These are phyloP conservation scores for Hortaea werneckii DNA, from an alignment of 2,329 filamentous ascomycete species.

Conservation along the genomic window DNA sequence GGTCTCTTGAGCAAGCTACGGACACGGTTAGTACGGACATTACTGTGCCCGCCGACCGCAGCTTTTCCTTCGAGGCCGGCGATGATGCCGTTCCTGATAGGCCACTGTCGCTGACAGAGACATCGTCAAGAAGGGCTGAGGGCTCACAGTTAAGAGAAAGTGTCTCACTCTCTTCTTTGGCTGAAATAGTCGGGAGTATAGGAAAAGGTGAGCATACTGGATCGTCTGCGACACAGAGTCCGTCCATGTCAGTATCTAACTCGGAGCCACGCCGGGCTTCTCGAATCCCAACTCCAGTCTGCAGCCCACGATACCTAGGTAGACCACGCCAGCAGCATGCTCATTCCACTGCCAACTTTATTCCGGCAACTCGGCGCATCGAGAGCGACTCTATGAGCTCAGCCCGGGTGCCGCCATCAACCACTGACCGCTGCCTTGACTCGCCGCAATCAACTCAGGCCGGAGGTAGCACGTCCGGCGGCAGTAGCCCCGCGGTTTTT, in stretches of 20 bases:
- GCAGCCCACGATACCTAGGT: slow-evolving; percentile 19
- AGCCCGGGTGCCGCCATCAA: neutral
- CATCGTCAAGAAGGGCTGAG: no score
- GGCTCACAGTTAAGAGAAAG: slow-evolving; percentile 9
- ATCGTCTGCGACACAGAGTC: slow-evolving; percentile 16
- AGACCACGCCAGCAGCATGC: slow-evolving; percentile 30
- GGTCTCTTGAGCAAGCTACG: slow-evolving; percentile 21
- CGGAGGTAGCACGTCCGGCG: neutral
- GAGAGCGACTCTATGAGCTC: neutral
- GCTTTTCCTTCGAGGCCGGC: slow-evolving; percentile 36
- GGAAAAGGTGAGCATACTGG: neutral
- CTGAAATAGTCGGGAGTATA: neutral
- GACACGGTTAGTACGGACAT: slow-evolving; percentile 15
- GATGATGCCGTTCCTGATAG: slow-evolving; percentile 26
- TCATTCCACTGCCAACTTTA: slow-evolving; percentile 28
- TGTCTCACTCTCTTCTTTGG: slow-evolving; percentile 12
- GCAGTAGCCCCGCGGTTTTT: neutral
- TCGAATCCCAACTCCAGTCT: slow-evolving; percentile 36
- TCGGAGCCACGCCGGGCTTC: slow-evolving; percentile 15
- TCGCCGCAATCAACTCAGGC: neutral
- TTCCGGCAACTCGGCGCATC: neutral
- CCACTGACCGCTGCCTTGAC: no score
- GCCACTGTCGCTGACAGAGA: no score
- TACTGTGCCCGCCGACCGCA: slow-evolving; percentile 11
- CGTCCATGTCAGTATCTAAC: slow-evolving; percentile 9